phyloP scores from a whole-genome alignment of 352 stramenopile genomes.

The Thalassiosira hispida region DNA sequence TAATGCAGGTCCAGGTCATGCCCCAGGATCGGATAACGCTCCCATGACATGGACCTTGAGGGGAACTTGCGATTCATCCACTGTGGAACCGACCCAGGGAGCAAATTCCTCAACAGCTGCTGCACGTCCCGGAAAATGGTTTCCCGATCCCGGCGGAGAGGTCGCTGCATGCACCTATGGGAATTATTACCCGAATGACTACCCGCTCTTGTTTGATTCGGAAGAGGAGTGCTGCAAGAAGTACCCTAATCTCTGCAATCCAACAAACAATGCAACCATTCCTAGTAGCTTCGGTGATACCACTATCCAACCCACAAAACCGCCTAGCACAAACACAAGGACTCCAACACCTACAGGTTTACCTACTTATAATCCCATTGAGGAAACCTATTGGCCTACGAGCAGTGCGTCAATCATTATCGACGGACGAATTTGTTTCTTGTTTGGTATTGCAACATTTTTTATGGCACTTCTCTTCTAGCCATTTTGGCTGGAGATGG shows the following conservation, averaged over 20 bases:
- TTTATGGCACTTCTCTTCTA: background rate
- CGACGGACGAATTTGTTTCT: background rate
- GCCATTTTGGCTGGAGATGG: background rate
- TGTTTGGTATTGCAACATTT: slow-evolving; percentile 3
- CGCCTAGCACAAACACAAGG: background rate
- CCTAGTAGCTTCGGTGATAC: background rate
- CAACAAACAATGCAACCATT: background rate
- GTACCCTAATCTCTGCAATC: background rate
- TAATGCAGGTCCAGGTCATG: background rate
- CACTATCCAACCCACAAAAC: background rate
- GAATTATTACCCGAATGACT: background rate
- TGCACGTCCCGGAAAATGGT: background rate
- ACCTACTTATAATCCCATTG: background rate
- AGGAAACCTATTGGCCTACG: background rate
- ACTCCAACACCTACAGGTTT: background rate
- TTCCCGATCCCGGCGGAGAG: background rate
- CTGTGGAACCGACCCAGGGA: slow-evolving; percentile 1
- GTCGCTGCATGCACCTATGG: background rate
- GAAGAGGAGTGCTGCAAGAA: background rate
- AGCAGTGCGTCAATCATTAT: background rate
- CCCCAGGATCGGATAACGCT: slow-evolving; percentile 1
- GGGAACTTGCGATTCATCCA: background rate
- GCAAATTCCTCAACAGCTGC: background rate
- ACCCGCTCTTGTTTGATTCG: background rate
- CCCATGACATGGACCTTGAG: background rate